Percentiles rank a stretch among this genome's conserved stretches.
Evolutionary conservation across 2,329 filamentous ascomycete genomes (phyloP).

Genomic region (Parascedosporium putredinis): DNA sequence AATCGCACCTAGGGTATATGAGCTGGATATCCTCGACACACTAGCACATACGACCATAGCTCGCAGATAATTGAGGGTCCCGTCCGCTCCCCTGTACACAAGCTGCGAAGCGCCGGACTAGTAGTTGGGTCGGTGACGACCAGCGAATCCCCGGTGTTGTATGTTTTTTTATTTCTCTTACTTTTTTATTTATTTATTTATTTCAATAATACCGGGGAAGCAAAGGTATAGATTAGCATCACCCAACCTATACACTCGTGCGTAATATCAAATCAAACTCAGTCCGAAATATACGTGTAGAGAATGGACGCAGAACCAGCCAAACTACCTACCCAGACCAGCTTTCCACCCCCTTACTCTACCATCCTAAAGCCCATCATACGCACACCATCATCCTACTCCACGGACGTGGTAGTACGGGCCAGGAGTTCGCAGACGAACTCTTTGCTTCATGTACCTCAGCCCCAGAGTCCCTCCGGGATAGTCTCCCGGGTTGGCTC

Average conservation of each 20-base stretch:
- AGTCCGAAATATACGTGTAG: too few relatives aligned
- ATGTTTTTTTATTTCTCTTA: background rate
- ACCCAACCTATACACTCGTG: too few relatives aligned
- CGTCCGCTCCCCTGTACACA: background rate
- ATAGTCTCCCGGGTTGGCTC: constrained; percentile 31
- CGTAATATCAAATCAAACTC: too few relatives aligned
- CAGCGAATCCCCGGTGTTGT: background rate
- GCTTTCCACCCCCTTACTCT: background rate
- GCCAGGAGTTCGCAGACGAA: constrained; percentile 20
- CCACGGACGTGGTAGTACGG: constrained; percentile 32
- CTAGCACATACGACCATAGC: background rate
- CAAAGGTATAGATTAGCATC: too few relatives aligned
- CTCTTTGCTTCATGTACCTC: constrained; percentile 19
- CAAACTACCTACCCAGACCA: too few relatives aligned
- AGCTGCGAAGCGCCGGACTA: background rate
- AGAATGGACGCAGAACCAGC: too few relatives aligned
- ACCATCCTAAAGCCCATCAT: constrained; percentile 15
- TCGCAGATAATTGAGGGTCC: background rate
- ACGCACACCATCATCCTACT: constrained; percentile 34
- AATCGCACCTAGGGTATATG: background rate
- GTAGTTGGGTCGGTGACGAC: background rate
- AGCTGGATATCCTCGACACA: background rate
- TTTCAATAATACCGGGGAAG: too few relatives aligned
- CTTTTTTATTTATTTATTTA: background rate
- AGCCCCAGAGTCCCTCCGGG: constrained; percentile 10